Conservation (phyloP, 2,329 filamentous ascomycete species). For the Metarhizium humberi region DNA sequence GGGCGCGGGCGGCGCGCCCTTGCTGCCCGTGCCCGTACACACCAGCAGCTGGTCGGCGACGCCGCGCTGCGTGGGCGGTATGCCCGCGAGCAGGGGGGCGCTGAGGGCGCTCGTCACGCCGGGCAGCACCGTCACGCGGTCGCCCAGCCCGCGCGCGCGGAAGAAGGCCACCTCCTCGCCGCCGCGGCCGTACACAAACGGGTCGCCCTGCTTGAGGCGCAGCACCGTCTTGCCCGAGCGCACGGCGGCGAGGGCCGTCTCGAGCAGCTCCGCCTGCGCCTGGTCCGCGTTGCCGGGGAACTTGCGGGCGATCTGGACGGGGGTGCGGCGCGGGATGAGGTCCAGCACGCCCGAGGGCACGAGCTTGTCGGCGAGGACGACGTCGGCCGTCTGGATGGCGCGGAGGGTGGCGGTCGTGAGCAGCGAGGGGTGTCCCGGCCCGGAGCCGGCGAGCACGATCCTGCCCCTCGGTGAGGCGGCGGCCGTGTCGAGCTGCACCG, state of each 20-base stretch:
- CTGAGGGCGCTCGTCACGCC: slow-evolving; percentile 84
- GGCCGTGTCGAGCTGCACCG: slow-evolving; percentile 25
- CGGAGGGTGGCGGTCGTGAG: slow-evolving; percentile 75
- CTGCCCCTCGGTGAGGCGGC: slow-evolving; percentile 38
- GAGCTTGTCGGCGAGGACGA: slow-evolving; percentile 80
- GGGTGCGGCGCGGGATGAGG: slow-evolving; percentile 80
- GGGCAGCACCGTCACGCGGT: slow-evolving; percentile 62
- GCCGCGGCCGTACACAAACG: slow-evolving; percentile 90
- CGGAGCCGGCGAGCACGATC: slow-evolving; percentile 84
- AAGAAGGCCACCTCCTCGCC: slow-evolving; percentile 91
- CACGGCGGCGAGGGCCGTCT: slow-evolving; percentile 62
- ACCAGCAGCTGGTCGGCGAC: slow-evolving; percentile 88
- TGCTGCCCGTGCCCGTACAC: slow-evolving; percentile 93
- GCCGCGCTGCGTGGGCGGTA: slow-evolving; percentile 81
- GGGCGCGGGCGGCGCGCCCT: slow-evolving; percentile 73
- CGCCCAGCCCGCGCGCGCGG: slow-evolving; percentile 56
- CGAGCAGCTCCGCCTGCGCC: slow-evolving; percentile 82
- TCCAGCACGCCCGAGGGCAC: slow-evolving; percentile 78
- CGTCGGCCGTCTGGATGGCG: slow-evolving; percentile 63
- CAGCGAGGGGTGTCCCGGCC: slow-evolving; percentile 85
- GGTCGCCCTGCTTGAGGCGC: slow-evolving; percentile 90
- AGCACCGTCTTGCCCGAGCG: slow-evolving; percentile 67
- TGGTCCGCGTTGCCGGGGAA: slow-evolving; percentile 95
- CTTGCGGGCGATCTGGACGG: slow-evolving; percentile 87
- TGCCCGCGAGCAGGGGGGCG: slow-evolving; percentile 73